These are phyloP conservation scores for Phyllosticta citribraziliensis DNA, from an alignment of 2,329 filamentous ascomycete genomes.

Conservation along the genomic window DNA sequence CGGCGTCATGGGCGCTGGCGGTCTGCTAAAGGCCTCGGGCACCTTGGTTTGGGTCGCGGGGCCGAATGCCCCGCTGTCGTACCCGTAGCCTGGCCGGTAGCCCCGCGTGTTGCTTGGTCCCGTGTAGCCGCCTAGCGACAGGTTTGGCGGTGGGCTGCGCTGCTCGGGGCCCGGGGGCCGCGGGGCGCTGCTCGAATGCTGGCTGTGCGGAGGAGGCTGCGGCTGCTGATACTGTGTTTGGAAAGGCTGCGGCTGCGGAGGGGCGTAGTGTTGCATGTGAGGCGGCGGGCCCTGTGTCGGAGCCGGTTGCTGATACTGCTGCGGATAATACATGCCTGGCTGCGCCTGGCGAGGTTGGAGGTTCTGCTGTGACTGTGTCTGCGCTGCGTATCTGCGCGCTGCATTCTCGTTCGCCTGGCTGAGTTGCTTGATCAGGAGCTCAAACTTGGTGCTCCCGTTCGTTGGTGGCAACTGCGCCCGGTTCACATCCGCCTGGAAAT, in stretches of 20 bases:
- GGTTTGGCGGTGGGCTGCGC: background rate
- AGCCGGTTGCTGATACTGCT: background rate
- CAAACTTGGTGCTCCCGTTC: slow-evolving; percentile 23
- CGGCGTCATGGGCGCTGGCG: slow-evolving; percentile 1
- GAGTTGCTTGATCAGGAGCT: slow-evolving; percentile 23
- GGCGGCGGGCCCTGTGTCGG: background rate
- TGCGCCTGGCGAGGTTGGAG: background rate
- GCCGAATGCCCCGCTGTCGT: slow-evolving; percentile 9
- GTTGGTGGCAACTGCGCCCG: slow-evolving; percentile 15
- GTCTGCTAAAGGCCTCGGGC: slow-evolving; percentile 1
- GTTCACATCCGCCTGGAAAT: slow-evolving; percentile 33
- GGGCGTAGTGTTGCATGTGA: background rate
- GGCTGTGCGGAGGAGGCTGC: background rate
- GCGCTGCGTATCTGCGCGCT: slow-evolving; percentile 7
- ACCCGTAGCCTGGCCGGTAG: slow-evolving; percentile 9
- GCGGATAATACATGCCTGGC: background rate
- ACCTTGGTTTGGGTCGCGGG: slow-evolving; percentile 7
- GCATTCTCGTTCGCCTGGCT: slow-evolving; percentile 7
- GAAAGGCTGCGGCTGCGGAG: background rate
- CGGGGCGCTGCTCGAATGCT: background rate
- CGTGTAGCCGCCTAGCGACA: slow-evolving; percentile 3
- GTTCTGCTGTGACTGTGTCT: slow-evolving; percentile 3
- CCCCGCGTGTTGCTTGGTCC: slow-evolving; percentile 9
- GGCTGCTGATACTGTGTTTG: too few species aligned
- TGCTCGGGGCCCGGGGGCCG: background rate